Base-by-base conservation (phyloP, 2,329 filamentous ascomycete species). In the Colletotrichum higginsianum region DNA sequence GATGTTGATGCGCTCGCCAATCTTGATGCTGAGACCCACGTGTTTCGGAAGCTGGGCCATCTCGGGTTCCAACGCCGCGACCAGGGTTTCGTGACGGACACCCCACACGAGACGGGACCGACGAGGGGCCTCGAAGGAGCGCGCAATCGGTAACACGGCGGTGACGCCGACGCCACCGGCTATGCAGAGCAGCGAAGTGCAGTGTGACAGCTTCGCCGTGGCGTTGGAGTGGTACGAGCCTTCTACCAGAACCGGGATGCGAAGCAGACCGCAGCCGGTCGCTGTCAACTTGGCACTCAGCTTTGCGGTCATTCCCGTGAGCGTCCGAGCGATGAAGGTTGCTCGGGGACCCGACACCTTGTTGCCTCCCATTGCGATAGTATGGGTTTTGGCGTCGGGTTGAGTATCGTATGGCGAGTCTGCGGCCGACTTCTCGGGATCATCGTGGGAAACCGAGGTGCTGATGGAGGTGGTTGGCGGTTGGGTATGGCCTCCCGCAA, bases 151-250 rank as follows among this genome's bases (percentile, higher is more conserved):
- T 30, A 82, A 66, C 11, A 79, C 72, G 9, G 77, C 78, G 5
- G 77, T 79, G 9, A 81, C 75, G 21, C 79, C 79, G 0, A 81
- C 78, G 13, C 79, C 80, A 11, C 80, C 80, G 1, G 79, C 78
- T 13, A 82, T 76, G 52, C 75, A 77, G 1, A 81, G 26, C 3
- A 79, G 44, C 4, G 70, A 74, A 0, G 72, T 74, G 70, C 47
- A 49, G 47, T 49, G 47, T 2, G 47, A 23, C 21, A 23, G n/a
- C n/a, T 49, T 49, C 4, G 47, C 47, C 5, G 47, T 23, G 4
- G 55, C 75, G 46, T 72, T 75, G 44, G 75, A 73, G 46, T 77
- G 72, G 73, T 80, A 75, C 23, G 80, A 75, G 0, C 75, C 78
- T 15, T 80, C 78, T 7, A 80, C 53, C 6, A 79, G 55, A 0